A percentile compares a stretch with the other conserved stretches of the same genome.
These are phyloP conservation scores for Striga asiatica DNA, from an alignment of 257 asterid genomes.

Conservation along the genomic window DNA sequence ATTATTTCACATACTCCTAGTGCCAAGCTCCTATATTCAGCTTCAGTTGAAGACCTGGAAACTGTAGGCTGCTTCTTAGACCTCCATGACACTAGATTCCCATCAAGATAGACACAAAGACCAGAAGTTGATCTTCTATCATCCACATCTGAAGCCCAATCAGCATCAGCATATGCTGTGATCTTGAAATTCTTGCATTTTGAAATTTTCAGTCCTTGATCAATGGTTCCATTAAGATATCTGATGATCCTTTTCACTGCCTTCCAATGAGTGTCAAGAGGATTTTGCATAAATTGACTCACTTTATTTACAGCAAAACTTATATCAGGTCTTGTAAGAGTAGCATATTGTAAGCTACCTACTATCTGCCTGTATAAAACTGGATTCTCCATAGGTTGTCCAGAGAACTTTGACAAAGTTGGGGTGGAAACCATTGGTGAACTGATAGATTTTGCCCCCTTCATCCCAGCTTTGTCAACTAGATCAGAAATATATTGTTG, in stretches of 20 bases:
- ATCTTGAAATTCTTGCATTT: background rate
- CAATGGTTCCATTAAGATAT: background rate
- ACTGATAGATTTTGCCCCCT: background rate
- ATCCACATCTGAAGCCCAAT: background rate
- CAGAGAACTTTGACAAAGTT: background rate
- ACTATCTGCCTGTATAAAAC: background rate
- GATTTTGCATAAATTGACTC: too few relatives aligned
- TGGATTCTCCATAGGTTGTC: background rate
- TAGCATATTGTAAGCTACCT: background rate
- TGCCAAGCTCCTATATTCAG: background rate
- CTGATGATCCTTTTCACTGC: too few relatives aligned
- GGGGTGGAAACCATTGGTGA: background rate
- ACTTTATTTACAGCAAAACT: background rate
- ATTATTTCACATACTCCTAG: background rate
- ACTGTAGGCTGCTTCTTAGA: background rate
- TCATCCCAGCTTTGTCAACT: background rate
- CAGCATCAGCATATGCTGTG: background rate
- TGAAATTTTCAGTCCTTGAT: background rate
- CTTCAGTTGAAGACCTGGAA: too few relatives aligned
- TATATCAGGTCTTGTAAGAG: too few relatives aligned
- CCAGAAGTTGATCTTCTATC: background rate
- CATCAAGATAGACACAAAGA: background rate
- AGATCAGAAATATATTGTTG: background rate
- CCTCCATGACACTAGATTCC: background rate
- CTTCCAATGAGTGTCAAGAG: too few relatives aligned